Percentiles rank a stretch among this genome's conserved stretches.
Evolutionary conservation across 805 yeast species (phyloP).

Genomic region (Ogataea pignaliae): DNA sequence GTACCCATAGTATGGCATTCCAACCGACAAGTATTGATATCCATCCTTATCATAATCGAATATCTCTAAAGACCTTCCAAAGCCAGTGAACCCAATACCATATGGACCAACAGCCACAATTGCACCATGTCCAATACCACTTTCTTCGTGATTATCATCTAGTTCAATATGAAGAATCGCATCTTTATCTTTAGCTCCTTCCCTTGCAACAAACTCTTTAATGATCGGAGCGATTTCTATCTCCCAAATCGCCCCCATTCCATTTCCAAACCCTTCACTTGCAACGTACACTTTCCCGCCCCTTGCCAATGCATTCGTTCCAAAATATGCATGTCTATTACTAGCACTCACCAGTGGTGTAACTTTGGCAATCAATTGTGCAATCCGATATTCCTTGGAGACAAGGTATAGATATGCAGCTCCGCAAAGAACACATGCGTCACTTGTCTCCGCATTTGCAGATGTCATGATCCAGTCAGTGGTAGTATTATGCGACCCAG

Average conservation of each 20-base stretch:
- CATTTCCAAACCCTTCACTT: constrained; percentile 29
- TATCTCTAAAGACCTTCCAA: constrained; percentile 37
- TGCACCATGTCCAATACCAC: constrained; percentile 4
- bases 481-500: constrained; percentile 12
- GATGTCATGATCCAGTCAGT: constrained; percentile 28
- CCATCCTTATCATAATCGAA: constrained; percentile 13
- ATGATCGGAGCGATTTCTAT: constrained; percentile 22
- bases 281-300: constrained; percentile 31
- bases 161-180: constrained; percentile 1
- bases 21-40: constrained; percentile 29
- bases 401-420: constrained; percentile 28
- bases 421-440: constrained; percentile 36
- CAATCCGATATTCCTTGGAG: not conserved
- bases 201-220: not conserved
- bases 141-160: constrained; percentile 2
- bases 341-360: constrained; percentile 4
- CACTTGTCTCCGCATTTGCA: constrained; percentile 26
- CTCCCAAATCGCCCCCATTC: constrained; percentile 45
- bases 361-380: constrained; percentile 13
- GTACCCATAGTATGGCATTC: constrained; percentile 30
- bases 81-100: constrained; percentile 36
- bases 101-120: constrained; percentile 20
- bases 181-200: not conserved
- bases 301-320: constrained; percentile 9
- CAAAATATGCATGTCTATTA: constrained; percentile 17